Base-by-base conservation (phyloP, 2,329 filamentous ascomycete genomes). In the Nectriaceae sp. region DNA sequence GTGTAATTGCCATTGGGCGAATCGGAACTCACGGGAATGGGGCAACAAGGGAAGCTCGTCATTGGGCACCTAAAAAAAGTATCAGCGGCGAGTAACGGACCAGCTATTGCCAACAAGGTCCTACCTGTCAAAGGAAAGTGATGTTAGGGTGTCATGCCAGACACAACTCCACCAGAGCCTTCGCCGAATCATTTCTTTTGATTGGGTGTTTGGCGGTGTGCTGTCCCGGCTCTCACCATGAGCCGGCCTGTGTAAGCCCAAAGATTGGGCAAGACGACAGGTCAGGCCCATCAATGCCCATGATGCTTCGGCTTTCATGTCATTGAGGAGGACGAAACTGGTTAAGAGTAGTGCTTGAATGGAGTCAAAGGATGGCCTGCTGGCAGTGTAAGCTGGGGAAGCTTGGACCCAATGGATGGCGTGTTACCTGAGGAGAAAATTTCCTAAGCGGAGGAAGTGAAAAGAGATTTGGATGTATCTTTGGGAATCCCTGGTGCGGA, bases 221-320 rank as follows among this genome's bases (percentile, higher is more conserved):
- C 61, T 70, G n/a, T 78, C 77, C 2, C 70, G 67, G 21, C 68
- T 69, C n/a, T 80, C 77, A 16, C 70, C 65, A 1, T 69, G 64
- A 11, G 69, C 72, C 19, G 72, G 64, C 6, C 79, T 72, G 59
- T 87, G 83, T 11, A 87, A 70, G 4, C 83, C 83, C 2, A 87
- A 70, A 1, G 83, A 85, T 60, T 86, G 82, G 0, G 83, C 83
- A n/a, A 87, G 72, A 21, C 83, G 76, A 52, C 82, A 85, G 0
- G 83, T 85, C 38, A 86, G 74, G 1, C 83, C 83, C 42, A 84
- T 75, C 44, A 87, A 64, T 0, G 83, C 83, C 83, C 83, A 87
- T 0, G 83, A 85, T 0, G 82, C 83, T 59, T 87, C 83, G 2
- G 83, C 83, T 60, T 86, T 86, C 83, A 87, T 87, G 50, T 87